A percentile compares a stretch with the other conserved stretches of the same genome.
Conservation (phyloP, 2,329 filamentous ascomycete species). For the Thielaviopsis punctulata region DNA sequence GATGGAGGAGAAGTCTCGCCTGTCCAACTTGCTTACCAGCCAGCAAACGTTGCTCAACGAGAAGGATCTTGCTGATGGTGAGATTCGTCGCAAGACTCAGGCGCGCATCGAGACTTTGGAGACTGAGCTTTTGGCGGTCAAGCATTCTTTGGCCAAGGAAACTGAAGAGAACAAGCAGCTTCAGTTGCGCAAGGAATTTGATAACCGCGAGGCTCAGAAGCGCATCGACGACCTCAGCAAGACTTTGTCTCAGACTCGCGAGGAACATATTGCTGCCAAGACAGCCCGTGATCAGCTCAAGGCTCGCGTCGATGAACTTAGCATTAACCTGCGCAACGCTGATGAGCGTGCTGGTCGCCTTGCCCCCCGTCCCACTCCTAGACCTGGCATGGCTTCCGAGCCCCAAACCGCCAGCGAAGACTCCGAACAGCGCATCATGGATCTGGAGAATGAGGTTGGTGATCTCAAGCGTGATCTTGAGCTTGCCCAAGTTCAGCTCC, state of each 20-base stretch:
- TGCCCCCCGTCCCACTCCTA: conserved; percentile 58
- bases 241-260: conserved; percentile 62
- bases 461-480: conserved; percentile 81
- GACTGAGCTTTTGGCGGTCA: conserved; percentile 57
- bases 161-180: conserved; percentile 71
- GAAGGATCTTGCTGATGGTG: conserved; percentile 67
- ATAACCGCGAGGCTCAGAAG: conserved; percentile 73
- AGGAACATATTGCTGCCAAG: conserved; percentile 73
- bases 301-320: conserved; percentile 71
- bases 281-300: conserved; percentile 82
- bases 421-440: conserved; percentile 49
- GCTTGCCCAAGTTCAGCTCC: conserved; percentile 60
- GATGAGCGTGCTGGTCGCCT: conserved; percentile 74
- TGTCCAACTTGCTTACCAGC: conserved; percentile 68
- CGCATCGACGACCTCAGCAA: conserved; percentile 81
- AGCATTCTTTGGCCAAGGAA: conserved; percentile 71
- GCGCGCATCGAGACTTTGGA: conserved; percentile 63
- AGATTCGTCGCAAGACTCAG: conserved; percentile 66
- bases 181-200: conserved; percentile 72
- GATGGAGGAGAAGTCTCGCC: conserved; percentile 64
- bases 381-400: conserved; percentile 28
- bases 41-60: conserved; percentile 86
- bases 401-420: conserved; percentile 30
- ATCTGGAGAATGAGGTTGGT: conserved; percentile 65
- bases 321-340: conserved; percentile 71